phyloP scores from a whole-genome alignment of 2,329 filamentous ascomycete species.

The Nemania serpens region DNA sequence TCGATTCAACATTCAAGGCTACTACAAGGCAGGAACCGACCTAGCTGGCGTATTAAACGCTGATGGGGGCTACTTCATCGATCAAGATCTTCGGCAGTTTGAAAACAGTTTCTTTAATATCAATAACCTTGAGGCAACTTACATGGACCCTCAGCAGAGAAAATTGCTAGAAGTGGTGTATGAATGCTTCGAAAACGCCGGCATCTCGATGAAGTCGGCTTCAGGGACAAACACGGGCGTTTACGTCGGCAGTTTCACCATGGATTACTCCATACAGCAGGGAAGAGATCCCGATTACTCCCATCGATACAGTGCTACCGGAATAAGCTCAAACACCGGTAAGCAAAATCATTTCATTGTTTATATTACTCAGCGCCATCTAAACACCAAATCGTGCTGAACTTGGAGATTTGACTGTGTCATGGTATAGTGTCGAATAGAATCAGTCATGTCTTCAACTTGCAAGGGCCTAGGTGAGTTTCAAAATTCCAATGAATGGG shows the following conservation, averaged over 20 bases:
- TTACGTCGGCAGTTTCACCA: conserved; percentile 24
- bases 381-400: background rate
- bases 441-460: conserved; percentile 40
- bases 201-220: conserved; percentile 17
- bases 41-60: conserved; percentile 7
- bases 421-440: conserved; percentile 17
- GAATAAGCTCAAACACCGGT: background rate
- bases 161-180: conserved; percentile 44
- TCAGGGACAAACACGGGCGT: conserved; percentile 23
- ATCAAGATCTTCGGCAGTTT: conserved; percentile 20
- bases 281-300: background rate
- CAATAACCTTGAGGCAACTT: conserved; percentile 15
- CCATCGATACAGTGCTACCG: conserved; percentile 16
- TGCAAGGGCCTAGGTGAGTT: conserved; percentile 42
- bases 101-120: conserved; percentile 22
- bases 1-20: conserved; percentile 24
- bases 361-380: no score
- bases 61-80: conserved; percentile 33
- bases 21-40: conserved; percentile 17
- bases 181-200: conserved; percentile 37
- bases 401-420: background rate
- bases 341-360: background rate
- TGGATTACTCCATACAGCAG: background rate
- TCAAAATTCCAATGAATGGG: background rate
- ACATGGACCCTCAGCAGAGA: conserved; percentile 42